A percentile compares a stretch with the other conserved stretches of the same genome.
phyloP scores from a whole-genome alignment of 2,329 filamentous ascomycete species.

The Samsoniella hepiali region DNA sequence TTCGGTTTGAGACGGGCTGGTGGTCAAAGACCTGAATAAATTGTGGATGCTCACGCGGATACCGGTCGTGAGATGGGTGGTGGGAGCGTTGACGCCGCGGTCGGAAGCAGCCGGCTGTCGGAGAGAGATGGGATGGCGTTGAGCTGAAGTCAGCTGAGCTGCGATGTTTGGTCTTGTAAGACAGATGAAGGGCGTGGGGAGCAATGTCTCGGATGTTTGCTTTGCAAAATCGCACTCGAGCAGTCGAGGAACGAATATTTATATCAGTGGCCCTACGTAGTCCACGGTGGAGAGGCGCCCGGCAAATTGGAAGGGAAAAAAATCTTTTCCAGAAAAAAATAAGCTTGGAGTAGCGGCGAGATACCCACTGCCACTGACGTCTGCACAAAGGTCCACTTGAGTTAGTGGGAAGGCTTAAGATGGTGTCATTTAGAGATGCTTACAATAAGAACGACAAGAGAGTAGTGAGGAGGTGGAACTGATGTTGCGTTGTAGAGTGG shows the following conservation, averaged over 20 bases:
- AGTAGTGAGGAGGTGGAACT: not conserved
- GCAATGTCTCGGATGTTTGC: not conserved
- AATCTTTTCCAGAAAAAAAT: conserved; percentile 7
- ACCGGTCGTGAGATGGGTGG: conserved; percentile 14
- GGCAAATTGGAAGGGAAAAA: conserved; percentile 5
- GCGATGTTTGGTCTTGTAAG: not conserved
- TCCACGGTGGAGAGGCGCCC: conserved; percentile 3
- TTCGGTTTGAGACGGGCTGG: conserved; percentile 13
- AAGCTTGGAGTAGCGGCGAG: conserved; percentile 6
- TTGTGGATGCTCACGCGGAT: conserved; percentile 17
- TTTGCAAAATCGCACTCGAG: not conserved
- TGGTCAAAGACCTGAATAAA: conserved; percentile 1
- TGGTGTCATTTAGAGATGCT: conserved; percentile 22
- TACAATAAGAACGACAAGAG: not conserved
- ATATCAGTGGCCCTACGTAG: not conserved
- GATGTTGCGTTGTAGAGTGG: not conserved
- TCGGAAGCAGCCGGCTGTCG: conserved; percentile 13
- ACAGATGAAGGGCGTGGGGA: no score
- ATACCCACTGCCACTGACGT: conserved; percentile 11
- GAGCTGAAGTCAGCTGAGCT: conserved; percentile 11
- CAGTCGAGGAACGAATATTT: not conserved
- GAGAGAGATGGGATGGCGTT: conserved; percentile 8
- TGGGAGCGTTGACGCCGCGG: not conserved
- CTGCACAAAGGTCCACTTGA: conserved; percentile 10
- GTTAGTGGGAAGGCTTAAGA: conserved; percentile 14